Evolutionary conservation across 208 protist genomes (phyloP).

Genomic region (Trypanosoma melophagium): DNA sequence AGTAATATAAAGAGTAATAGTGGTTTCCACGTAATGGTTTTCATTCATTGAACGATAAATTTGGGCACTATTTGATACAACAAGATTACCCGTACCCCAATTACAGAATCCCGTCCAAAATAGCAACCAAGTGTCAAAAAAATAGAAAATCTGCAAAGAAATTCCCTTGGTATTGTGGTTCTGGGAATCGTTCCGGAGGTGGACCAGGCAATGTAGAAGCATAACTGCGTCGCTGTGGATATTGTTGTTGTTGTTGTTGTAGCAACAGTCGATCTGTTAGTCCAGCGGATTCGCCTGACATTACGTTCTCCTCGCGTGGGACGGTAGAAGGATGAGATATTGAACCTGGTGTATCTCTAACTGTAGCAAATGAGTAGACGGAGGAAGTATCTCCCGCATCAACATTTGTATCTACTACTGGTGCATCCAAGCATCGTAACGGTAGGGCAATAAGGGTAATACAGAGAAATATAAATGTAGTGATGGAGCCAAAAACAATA

Average conservation of each 20-base stretch:
- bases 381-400: neutral
- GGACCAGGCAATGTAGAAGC: constrained; percentile 6
- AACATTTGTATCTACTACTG: neutral
- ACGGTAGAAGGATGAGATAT: too few species aligned
- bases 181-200: constrained; percentile 20
- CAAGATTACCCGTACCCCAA: constrained; percentile 65
- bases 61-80: constrained; percentile 70
- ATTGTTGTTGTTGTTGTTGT: constrained; percentile 25
- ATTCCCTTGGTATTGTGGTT: constrained; percentile 17
- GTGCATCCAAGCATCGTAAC: constrained; percentile 15
- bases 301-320: too few species aligned
- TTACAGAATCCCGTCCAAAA: constrained; percentile 56
- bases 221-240: constrained; percentile 19
- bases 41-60: constrained; percentile 71
- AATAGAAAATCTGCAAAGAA: constrained; percentile 42
- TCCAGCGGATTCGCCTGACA: constrained; percentile 41
- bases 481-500: constrained; percentile 40
- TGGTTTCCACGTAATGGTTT: constrained; percentile 34
- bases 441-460: constrained; percentile 50
- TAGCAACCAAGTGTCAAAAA: constrained; percentile 52
- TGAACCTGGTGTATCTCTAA: too few species aligned
- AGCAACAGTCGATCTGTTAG: neutral
- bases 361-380: neutral
- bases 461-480: constrained; percentile 36
- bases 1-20: constrained; percentile 43